Evolutionary conservation across 2,329 filamentous ascomycete genomes (phyloP), one percentile per base, ranked within the genome.

Genomic region (Hymenoscyphus repandus): DNA sequence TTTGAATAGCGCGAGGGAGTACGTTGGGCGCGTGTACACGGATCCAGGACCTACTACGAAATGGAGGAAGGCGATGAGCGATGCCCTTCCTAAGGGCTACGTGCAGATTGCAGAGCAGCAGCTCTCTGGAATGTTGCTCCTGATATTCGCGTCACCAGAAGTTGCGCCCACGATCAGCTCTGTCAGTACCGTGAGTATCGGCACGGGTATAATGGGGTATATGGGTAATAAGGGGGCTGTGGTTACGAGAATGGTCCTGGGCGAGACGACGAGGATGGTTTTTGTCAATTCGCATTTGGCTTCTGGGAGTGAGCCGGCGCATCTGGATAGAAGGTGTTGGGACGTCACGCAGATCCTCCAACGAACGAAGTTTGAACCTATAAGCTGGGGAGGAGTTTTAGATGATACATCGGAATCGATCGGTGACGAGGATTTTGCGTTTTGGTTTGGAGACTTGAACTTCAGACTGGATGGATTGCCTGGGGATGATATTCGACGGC

Each of bases 391-490:
- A 0, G 83, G 87, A 7, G 80, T 86, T 5, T 72, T 79, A 1
- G 75, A 83, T 34, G 82, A 84, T n/a, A 80, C 85, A 18, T 72
- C 76, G 0, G 82, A 87, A 46, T 79, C 74, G 33, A 85, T 99
- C 57, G 91, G 89, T 1, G 88, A 95, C 36, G 92, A 95, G 58
- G 93, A 99, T 64, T 90, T 96, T 70, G 83, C 85, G 0, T 96
- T 99, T 64, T 97, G 92, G 90, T 88, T 96, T 63, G 93, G 93
- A 6, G 93, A 99, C 67, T 75, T 99, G 38, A 99, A 99, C 66
- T 99, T 96, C 65, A 82, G 93, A 31, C 76, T 99, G 0, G 89
- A 95, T 45, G 88, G 86, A 40, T 79, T 97, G 44, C 88, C 92
- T 0, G 91, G 90, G 1, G 87, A 93, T 34, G 93, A 99, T 66